Evolutionary conservation across 352 stramenopile species (phyloP), one percentile per base, ranked within the genome.

Genomic region (Pythium scleroteichum): DNA sequence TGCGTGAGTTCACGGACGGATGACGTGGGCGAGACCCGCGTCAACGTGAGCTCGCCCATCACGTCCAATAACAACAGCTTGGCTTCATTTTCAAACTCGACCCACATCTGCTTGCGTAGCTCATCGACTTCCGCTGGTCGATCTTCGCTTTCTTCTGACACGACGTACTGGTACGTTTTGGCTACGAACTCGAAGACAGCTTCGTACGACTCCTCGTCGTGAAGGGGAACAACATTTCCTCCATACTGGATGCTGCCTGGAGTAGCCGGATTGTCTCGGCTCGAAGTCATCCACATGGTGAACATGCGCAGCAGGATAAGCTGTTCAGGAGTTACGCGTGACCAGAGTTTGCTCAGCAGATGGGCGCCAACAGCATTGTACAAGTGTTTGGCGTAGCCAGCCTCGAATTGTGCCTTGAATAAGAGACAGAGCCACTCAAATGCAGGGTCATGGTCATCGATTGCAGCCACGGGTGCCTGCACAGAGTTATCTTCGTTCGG

Each of bases 261-360:
- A 32, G 35, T 42, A 9, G 48, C 23, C 1, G 53, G 19, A 1
- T 50, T 19, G 14, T 29, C 45, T 8, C 57, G 62, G 22, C 51
- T n/a, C 0, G 72, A 71, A 5, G 72, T 77, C 26, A 81, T 69
- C 78, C 78, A 91, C 69, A 88, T 78, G 1, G 68, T 77, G 53
- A 92, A 75, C 81, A 94, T 92, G 10, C 78, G 81, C 40, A 94
- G 40, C 41, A 91, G 63, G 39, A 94, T 89, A 38, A 92, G 69
- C 48, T 94, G 82, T 54, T 94, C 85, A 0, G 85, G 85, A 33
- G 85, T 92, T 41, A 94, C 79, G 24, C 82, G 74, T 49, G 82
- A 90, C 82, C 85, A 94, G 20, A 94, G 66, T 40, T 76, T 75
- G 58, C 85, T 94, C 0, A 94, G 68, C 62, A 94, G 76, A 62